These are phyloP conservation scores for Mycena polygramma DNA, from an alignment of 768 basidiomycete genomes.

Conservation along the genomic window DNA sequence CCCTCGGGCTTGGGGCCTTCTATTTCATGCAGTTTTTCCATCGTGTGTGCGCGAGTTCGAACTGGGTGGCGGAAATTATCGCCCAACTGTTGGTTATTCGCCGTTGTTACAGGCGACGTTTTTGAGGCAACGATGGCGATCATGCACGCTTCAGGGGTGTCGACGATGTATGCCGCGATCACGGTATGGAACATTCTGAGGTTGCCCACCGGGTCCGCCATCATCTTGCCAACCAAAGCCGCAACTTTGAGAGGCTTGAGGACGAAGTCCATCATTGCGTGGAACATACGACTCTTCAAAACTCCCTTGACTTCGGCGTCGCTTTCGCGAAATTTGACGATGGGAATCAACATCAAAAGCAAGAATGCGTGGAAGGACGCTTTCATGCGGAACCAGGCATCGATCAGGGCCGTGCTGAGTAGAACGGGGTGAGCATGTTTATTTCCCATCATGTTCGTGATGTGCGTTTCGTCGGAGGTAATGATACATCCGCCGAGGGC, in stretches of 20 bases:
- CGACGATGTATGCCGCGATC: constrained; percentile 34
- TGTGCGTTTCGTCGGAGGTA: constrained; percentile 40
- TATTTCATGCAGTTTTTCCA: constrained; percentile 8
- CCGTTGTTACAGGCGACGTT: constrained; percentile 37
- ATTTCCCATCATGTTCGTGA: constrained; percentile 37
- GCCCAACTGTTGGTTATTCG: constrained; percentile 37
- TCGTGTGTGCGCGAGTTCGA: constrained; percentile 26
- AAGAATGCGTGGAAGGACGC: constrained; percentile 35
- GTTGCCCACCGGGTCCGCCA: constrained; percentile 36
- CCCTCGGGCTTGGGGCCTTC: no score
- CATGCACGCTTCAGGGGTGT: constrained; percentile 38
- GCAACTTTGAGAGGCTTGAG: constrained; percentile 37
- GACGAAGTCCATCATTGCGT: constrained; percentile 36
- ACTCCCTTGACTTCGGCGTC: constrained; percentile 24
- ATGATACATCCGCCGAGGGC: constrained; percentile 37
- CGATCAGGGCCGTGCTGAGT: constrained; percentile 34
- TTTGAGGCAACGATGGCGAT: constrained; percentile 31
- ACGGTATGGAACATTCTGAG: constrained; percentile 37
- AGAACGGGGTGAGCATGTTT: constrained; percentile 31
- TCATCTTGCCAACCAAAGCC: constrained; percentile 36
- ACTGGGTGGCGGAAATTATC: constrained; percentile 32
- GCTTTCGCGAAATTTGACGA: constrained; percentile 38
- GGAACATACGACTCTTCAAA: constrained; percentile 33
- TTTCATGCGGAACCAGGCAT: constrained; percentile 32
- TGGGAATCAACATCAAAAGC: constrained; percentile 38